phyloP scores from a whole-genome alignment of 176 grass and related monocot species.

The Phyllostachys edulis region DNA sequence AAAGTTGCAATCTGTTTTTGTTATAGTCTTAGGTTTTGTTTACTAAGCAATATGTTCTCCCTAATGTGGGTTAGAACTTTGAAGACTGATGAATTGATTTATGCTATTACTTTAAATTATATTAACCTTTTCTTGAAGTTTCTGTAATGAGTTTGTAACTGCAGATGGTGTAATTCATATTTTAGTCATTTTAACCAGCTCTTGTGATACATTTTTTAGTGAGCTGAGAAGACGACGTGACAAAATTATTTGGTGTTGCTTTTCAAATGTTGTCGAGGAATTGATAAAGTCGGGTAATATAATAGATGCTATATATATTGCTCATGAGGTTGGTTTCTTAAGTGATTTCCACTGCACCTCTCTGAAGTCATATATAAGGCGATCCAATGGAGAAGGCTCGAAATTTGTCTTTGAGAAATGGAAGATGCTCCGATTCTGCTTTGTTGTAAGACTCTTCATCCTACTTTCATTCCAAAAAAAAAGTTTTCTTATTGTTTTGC shows the following conservation, averaged over 20 bases:
- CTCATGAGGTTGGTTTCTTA: conserved; percentile 55
- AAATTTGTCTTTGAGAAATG: conserved; percentile 48
- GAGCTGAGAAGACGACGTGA: conserved; percentile 18
- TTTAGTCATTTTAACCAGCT: conserved; percentile 6
- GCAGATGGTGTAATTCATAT: conserved; percentile 10
- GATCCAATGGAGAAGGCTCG: conserved; percentile 53
- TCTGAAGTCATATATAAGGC: conserved; percentile 60
- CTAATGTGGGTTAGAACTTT: background rate
- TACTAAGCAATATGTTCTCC: background rate
- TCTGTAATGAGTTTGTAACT: background rate
- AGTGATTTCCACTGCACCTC: conserved; percentile 52
- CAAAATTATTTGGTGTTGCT: too few relatives aligned
- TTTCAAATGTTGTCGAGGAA: conserved; percentile 66
- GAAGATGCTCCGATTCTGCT: conserved; percentile 46
- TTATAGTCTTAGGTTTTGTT: background rate
- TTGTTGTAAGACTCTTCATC: conserved; percentile 37
- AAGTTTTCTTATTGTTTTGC: background rate
- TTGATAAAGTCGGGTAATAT: conserved; percentile 48
- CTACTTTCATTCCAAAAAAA: too few relatives aligned
- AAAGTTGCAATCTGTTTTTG: background rate
- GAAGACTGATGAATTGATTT: conserved; percentile 6
- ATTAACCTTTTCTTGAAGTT: background rate
- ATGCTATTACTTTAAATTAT: background rate
- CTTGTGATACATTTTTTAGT: background rate
- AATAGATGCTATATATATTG: conserved; percentile 69